These are phyloP conservation scores for Aspergillus versicolor DNA, from an alignment of 2,329 filamentous ascomycete genomes.

Conservation along the genomic window DNA sequence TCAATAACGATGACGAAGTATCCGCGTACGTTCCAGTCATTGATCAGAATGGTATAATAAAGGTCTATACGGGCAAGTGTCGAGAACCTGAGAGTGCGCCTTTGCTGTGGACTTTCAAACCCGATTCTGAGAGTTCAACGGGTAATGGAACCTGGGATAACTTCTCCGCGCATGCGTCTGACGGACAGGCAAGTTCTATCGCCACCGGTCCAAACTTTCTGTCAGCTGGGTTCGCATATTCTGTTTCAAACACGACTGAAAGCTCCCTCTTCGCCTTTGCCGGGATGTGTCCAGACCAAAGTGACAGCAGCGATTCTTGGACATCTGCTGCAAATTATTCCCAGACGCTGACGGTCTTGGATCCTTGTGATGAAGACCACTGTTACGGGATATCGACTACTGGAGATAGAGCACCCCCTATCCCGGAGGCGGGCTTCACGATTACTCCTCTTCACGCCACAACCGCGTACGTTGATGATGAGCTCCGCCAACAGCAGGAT, in stretches of 20 bases:
- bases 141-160: slow-evolving; percentile 59
- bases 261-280: slow-evolving; percentile 68
- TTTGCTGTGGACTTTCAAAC: slow-evolving; percentile 67
- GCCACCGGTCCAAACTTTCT: slow-evolving; percentile 56
- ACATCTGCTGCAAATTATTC: slow-evolving; percentile 73
- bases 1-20: slow-evolving; percentile 42
- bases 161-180: slow-evolving; percentile 34
- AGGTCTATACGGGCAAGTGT: slow-evolving; percentile 75
- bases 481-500: slow-evolving; percentile 69
- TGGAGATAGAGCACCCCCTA: slow-evolving; percentile 61
- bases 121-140: slow-evolving; percentile 40
- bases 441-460: slow-evolving; percentile 72
- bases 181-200: slow-evolving; percentile 33
- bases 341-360: slow-evolving; percentile 70
- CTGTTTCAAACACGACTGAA: slow-evolving; percentile 55
- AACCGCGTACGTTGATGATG: slow-evolving; percentile 63
- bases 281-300: slow-evolving; percentile 74
- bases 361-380: slow-evolving; percentile 24
- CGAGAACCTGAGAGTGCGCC: slow-evolving; percentile 50
- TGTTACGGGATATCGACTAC: slow-evolving; percentile 49
- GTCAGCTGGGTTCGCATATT: slow-evolving; percentile 65
- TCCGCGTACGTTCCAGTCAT: slow-evolving; percentile 70
- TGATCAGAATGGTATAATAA: slow-evolving; percentile 66
- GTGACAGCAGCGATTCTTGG: slow-evolving; percentile 56
- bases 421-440: slow-evolving; percentile 83